Evolutionary conservation across 139 green algal genomes (phyloP).

Genomic region (Closterium sp.): DNA sequence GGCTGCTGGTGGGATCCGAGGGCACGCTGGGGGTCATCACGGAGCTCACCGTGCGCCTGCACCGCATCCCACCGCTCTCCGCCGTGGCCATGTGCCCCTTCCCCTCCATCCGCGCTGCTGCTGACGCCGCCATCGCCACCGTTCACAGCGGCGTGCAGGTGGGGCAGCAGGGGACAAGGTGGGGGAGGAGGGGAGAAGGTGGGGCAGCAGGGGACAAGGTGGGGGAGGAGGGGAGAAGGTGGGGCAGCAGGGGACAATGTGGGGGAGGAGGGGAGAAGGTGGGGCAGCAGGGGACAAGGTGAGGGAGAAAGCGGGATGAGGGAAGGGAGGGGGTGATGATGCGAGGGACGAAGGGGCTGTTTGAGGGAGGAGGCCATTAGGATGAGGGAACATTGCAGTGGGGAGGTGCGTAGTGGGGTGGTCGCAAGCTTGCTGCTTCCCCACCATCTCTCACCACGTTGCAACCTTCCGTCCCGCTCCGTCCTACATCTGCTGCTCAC

Average conservation of each 20-base stretch:
- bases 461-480: too few relatives aligned
- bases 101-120: slow-evolving; percentile 34
- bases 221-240: too few relatives aligned
- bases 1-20: slow-evolving; percentile 47
- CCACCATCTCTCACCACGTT: too few relatives aligned
- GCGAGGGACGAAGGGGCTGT: too few relatives aligned
- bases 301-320: too few relatives aligned
- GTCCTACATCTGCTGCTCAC: not conserved
- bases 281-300: too few relatives aligned
- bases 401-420: not conserved
- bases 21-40: slow-evolving; percentile 53
- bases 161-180: not conserved
- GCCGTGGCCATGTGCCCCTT: slow-evolving; percentile 53
- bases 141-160: slow-evolving; percentile 50
- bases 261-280: too few relatives aligned
- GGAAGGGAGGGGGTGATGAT: not conserved
- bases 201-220: too few relatives aligned
- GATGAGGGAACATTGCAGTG: not conserved
- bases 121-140: slow-evolving; percentile 32
- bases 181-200: too few relatives aligned
- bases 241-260: too few relatives aligned
- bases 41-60: slow-evolving; percentile 50
- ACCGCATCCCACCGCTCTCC: slow-evolving; percentile 40
- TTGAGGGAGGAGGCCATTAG: not conserved
- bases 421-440: too few relatives aligned